These are phyloP conservation scores for Amniculicola lignicola DNA, from an alignment of 495 filamentous ascomycete species.

Conservation along the genomic window DNA sequence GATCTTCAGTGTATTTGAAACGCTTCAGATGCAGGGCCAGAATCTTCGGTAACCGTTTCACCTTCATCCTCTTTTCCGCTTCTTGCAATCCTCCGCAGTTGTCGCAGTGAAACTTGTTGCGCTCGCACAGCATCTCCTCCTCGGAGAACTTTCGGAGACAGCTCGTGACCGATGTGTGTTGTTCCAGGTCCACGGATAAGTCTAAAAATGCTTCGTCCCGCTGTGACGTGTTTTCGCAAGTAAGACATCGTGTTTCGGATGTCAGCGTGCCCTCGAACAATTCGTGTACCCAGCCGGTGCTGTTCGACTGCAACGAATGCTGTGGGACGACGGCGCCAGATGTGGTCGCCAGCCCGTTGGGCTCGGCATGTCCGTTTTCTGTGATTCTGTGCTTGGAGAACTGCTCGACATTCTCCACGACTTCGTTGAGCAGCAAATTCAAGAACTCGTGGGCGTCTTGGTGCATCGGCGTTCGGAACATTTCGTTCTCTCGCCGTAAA, in stretches of 20 bases:
- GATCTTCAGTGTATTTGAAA: constrained; percentile 96
- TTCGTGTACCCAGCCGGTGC: constrained; percentile 84
- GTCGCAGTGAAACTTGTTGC: constrained; percentile 98
- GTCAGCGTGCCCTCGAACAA: constrained; percentile 93
- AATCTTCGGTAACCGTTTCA: constrained; percentile 89
- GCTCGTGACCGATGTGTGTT: constrained; percentile 94
- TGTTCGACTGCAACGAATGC: constrained; percentile 22
- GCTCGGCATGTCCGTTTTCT: constrained; percentile 9
- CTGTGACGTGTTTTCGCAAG: constrained; percentile 92
- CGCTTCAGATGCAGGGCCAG: constrained; percentile 89
- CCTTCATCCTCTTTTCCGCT: constrained; percentile 98
- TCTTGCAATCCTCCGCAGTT: constrained; percentile 95
- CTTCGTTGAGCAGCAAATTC: constrained; percentile 90
- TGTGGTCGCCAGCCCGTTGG: constrained; percentile 14
- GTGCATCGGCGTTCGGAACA: constrained; percentile 95
- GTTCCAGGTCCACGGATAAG: constrained; percentile 90
- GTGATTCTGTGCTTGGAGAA: constrained; percentile 56
- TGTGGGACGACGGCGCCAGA: constrained; percentile 23
- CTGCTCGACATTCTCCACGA: constrained; percentile 87
- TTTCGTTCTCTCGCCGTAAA: constrained; percentile 88
- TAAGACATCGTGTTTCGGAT: constrained; percentile 94
- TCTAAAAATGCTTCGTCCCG: constrained; percentile 94
- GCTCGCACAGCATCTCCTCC: constrained; percentile 97
- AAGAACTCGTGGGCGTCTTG: constrained; percentile 98
- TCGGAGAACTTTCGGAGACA: constrained; percentile 94